A percentile compares a stretch with the other conserved stretches of the same genome.
These are phyloP conservation scores for Vitis labrusca DNA, from an alignment of 164 flowering plant genomes.

Conservation along the genomic window DNA sequence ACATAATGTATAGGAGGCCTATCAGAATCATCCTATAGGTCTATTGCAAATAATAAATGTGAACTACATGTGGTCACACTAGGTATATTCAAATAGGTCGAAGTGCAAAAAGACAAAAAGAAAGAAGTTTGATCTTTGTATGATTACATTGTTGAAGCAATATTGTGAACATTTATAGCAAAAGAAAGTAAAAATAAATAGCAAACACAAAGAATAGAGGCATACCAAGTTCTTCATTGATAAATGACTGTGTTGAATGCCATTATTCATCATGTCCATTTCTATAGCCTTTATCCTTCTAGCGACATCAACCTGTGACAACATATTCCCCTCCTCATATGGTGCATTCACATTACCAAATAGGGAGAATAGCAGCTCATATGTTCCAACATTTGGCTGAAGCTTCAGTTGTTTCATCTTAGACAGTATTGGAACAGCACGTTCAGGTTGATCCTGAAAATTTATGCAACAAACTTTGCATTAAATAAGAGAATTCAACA, in stretches of 20 bases:
- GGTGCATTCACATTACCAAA: slow-evolving; percentile 88
- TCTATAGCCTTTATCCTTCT: slow-evolving; percentile 72
- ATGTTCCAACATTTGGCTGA: slow-evolving; percentile 63
- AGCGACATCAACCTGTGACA: slow-evolving; percentile 54
- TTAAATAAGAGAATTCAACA: neutral
- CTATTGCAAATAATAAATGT: neutral
- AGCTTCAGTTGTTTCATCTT: slow-evolving; percentile 62
- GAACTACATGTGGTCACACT: neutral
- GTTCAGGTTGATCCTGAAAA: slow-evolving; percentile 82
- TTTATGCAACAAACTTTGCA: slow-evolving; percentile 1
- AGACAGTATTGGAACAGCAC: slow-evolving; percentile 60
- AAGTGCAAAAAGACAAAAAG: too few species aligned
- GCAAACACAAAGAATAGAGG: neutral
- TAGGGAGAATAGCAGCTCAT: slow-evolving; percentile 77
- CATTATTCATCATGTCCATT: slow-evolving; percentile 67
- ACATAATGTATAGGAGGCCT: too few species aligned
- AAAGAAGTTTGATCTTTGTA: neutral
- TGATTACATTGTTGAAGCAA: neutral
- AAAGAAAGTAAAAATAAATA: neutral
- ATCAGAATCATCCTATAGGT: neutral
- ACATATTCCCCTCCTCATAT: slow-evolving; percentile 62
- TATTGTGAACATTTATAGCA: neutral
- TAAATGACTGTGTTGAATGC: slow-evolving; percentile 59
- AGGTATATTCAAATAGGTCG: neutral
- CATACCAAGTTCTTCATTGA: slow-evolving; percentile 76